phyloP scores from a whole-genome alignment of 208 protist genomes.

The Crithidia sp. region DNA sequence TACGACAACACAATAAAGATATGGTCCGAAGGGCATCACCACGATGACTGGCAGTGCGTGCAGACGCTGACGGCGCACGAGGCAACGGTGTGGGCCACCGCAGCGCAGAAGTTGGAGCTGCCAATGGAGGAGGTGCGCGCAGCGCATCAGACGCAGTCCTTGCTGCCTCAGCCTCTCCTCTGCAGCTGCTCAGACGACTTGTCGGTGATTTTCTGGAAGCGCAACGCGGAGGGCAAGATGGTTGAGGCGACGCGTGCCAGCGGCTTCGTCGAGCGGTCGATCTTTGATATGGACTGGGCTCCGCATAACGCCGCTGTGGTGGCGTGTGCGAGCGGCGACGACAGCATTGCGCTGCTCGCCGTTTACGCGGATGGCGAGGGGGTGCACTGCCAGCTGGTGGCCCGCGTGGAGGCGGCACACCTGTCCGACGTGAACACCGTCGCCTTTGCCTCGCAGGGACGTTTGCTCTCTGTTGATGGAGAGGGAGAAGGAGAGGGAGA shows the following conservation, averaged over 20 bases:
- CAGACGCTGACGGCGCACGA: conserved; percentile 75
- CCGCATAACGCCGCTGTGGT: conserved; percentile 50
- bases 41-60: conserved; percentile 91
- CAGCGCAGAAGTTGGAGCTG: conserved; percentile 68
- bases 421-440: conserved; percentile 86
- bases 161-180: conserved; percentile 54
- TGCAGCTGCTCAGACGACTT: conserved; percentile 83
- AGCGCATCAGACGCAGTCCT: conserved; percentile 15
- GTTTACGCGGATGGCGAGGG: conserved; percentile 42
- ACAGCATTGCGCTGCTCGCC: conserved; percentile 77
- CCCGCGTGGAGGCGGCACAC: conserved; percentile 58
- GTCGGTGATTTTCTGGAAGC: conserved; percentile 68
- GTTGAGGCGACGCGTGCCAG: conserved; percentile 34
- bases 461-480: background rate
- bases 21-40: conserved; percentile 71
- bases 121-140: conserved; percentile 43
- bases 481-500: conserved; percentile 15
- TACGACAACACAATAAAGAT: conserved; percentile 88
- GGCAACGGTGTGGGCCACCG: conserved; percentile 85
- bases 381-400: conserved; percentile 45
- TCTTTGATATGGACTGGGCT: conserved; percentile 84
- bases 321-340: conserved; percentile 84
- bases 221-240: conserved; percentile 48
- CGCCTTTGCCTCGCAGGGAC: conserved; percentile 41
- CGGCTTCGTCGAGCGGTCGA: conserved; percentile 66